Percentiles rank a stretch among this genome's conserved stretches.
Evolutionary conservation across 2,329 filamentous ascomycete species (phyloP).

Genomic region (Scedosporium minutisporum): DNA sequence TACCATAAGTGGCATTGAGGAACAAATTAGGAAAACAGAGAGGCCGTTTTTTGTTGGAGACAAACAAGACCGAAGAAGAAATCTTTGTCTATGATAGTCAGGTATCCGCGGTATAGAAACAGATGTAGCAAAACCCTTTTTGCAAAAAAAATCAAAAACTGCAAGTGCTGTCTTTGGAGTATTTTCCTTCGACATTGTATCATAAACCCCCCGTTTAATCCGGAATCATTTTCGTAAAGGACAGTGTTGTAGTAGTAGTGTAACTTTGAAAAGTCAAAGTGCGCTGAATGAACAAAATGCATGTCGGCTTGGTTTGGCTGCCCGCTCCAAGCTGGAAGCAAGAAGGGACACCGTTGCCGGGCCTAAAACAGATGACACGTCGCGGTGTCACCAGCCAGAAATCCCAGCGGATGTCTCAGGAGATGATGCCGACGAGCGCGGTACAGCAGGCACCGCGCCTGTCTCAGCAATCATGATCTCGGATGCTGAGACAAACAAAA

Average conservation of each 20-base stretch:
- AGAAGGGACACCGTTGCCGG: neutral
- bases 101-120: constrained; percentile 1
- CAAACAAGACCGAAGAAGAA: constrained; percentile 8
- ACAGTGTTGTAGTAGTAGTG: neutral
- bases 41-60: neutral
- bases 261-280: neutral
- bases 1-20: constrained; percentile 14
- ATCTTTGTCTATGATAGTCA: constrained; percentile 6
- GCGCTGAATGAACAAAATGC: neutral
- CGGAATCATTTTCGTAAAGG: neutral
- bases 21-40: constrained; percentile 17
- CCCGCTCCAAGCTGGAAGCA: neutral
- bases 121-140: neutral
- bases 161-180: neutral
- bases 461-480: neutral
- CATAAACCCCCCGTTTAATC: neutral
- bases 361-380: neutral
- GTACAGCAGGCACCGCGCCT: neutral
- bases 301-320: neutral
- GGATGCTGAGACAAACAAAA: neutral
- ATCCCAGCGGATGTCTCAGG: neutral
- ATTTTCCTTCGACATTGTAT: neutral
- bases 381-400: neutral
- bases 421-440: neutral
- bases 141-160: neutral